phyloP scores from a whole-genome alignment of 202 grass and related monocot genomes.

The Dendrocalamus latiflorus region DNA sequence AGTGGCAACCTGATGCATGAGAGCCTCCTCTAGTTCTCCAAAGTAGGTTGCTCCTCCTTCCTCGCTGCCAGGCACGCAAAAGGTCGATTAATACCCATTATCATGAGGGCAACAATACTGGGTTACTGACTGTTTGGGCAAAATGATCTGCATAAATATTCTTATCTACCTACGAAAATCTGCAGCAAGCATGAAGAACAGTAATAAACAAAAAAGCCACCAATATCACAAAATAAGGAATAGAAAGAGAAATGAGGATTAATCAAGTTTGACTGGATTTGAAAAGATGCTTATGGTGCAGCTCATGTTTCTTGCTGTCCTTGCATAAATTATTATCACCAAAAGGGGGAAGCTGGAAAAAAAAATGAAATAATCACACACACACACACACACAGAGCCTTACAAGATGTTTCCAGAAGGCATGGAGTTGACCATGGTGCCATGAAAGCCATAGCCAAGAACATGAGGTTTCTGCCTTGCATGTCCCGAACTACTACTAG shows the following conservation, averaged over 20 bases:
- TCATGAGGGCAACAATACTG: neutral
- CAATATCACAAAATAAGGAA: neutral
- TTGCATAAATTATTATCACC: neutral
- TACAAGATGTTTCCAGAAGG: conserved; percentile 66
- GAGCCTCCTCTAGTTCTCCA: conserved; percentile 79
- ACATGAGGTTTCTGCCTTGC: conserved; percentile 45
- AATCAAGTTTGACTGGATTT: neutral
- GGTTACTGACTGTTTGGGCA: too few species aligned
- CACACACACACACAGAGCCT: neutral
- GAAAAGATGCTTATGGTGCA: neutral
- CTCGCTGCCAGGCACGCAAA: conserved; percentile 31
- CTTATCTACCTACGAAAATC: neutral
- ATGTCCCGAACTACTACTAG: conserved; percentile 47
- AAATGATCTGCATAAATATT: conserved; percentile 1
- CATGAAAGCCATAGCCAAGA: conserved; percentile 52
- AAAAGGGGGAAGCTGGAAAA: neutral
- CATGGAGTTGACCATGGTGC: conserved; percentile 34
- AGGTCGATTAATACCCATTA: neutral
- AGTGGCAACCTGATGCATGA: conserved; percentile 68
- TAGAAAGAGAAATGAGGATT: neutral
- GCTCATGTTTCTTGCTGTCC: neutral
- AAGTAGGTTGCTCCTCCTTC: conserved; percentile 67
- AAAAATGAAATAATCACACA: neutral
- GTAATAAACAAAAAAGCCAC: neutral
- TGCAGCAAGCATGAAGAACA: conserved; percentile 16